A percentile compares a stretch with the other conserved stretches of the same genome.
phyloP scores from a whole-genome alignment of 2,329 filamentous ascomycete genomes.

The Penicillium sp. region DNA sequence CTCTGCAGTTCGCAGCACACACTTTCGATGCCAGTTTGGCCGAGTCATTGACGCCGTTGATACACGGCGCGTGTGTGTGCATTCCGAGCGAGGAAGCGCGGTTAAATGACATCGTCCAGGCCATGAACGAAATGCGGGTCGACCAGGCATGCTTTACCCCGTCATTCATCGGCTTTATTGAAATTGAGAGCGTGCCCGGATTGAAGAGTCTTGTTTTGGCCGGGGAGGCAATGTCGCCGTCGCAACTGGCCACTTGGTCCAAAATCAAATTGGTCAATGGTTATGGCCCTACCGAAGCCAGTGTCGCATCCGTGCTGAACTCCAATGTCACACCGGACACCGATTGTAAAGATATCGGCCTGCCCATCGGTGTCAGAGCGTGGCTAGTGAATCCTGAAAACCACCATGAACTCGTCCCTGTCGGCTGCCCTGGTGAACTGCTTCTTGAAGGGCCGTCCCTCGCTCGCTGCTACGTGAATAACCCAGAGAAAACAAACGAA shows the following conservation, averaged over 20 bases:
- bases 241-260: slow-evolving; percentile 34
- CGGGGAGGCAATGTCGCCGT: slow-evolving; percentile 47
- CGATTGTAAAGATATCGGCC: slow-evolving; percentile 34
- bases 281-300: slow-evolving; percentile 43
- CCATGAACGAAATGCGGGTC: slow-evolving; percentile 50
- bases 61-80: slow-evolving; percentile 54
- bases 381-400: slow-evolving; percentile 41
- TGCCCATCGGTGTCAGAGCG: slow-evolving; percentile 29
- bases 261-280: slow-evolving; percentile 39
- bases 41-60: slow-evolving; percentile 51
- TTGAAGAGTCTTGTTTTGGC: slow-evolving; percentile 42
- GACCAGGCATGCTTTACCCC: slow-evolving; percentile 56
- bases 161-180: slow-evolving; percentile 49
- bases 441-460: slow-evolving; percentile 49
- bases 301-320: slow-evolving; percentile 35
- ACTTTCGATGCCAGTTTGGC: slow-evolving; percentile 52
- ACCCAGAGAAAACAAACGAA: slow-evolving; percentile 52
- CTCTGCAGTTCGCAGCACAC: slow-evolving; percentile 53
- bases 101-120: slow-evolving; percentile 46
- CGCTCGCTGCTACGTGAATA: slow-evolving; percentile 56
- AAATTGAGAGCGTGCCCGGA: slow-evolving; percentile 40
- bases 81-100: slow-evolving; percentile 50
- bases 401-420: slow-evolving; percentile 38
- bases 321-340: slow-evolving; percentile 26
- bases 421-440: slow-evolving; percentile 38